Conservation (phyloP, 2,329 filamentous ascomycete species). For the Chlorencoelia australis region DNA sequence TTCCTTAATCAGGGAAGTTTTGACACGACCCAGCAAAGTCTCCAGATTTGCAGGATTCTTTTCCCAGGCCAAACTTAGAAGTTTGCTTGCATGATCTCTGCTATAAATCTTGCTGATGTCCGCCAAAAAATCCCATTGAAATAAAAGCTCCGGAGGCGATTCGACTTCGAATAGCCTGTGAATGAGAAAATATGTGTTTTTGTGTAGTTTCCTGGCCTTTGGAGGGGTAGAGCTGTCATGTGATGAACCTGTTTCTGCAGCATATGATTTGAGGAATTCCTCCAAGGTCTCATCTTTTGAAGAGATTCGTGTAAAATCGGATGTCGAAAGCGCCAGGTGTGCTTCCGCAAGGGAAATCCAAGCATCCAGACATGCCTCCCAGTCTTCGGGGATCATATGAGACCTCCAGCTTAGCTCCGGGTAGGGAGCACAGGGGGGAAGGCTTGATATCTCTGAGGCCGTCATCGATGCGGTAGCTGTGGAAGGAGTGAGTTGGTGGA, state of each 20-base stretch:
- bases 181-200: conserved; percentile 53
- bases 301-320: conserved; percentile 42
- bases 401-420: conserved; percentile 59
- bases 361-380: conserved; percentile 65
- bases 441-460: conserved; percentile 19
- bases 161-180: conserved; percentile 42
- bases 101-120: conserved; percentile 58
- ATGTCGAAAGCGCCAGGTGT: conserved; percentile 48
- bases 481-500: neutral
- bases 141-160: conserved; percentile 36
- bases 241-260: conserved; percentile 40
- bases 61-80: conserved; percentile 42
- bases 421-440: conserved; percentile 70
- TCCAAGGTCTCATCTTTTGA: conserved; percentile 47
- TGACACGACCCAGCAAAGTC: conserved; percentile 45
- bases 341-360: conserved; percentile 62
- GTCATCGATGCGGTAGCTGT: conserved; percentile 1
- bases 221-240: conserved; percentile 8
- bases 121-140: conserved; percentile 60
- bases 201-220: conserved; percentile 44
- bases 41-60: conserved; percentile 41
- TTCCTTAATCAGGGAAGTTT: conserved; percentile 49
- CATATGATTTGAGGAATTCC: conserved; percentile 58
- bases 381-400: conserved; percentile 59
- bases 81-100: conserved; percentile 45